Percentiles rank a stretch among this genome's conserved stretches.
phyloP scores from a whole-genome alignment of 2,329 filamentous ascomycete species.

The Colletotrichum filicis region DNA sequence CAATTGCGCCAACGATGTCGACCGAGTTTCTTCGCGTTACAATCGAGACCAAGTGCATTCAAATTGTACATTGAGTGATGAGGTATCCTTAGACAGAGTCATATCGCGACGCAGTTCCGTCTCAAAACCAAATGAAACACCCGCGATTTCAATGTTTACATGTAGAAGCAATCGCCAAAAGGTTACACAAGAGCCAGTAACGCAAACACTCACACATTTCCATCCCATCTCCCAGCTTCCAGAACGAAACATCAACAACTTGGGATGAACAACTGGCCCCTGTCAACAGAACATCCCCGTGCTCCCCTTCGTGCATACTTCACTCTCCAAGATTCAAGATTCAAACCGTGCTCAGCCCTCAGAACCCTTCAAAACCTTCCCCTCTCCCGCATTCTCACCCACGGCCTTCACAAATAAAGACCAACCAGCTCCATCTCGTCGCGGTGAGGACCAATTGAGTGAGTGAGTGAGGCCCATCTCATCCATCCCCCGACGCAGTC shows the following conservation, averaged over 20 bases:
- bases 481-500: background rate
- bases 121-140: background rate
- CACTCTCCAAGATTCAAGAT: background rate
- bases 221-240: background rate
- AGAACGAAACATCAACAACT: background rate
- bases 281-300: background rate
- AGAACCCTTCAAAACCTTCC: background rate
- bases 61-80: background rate
- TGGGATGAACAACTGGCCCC: constrained; percentile 3
- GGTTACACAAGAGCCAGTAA: background rate
- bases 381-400: background rate
- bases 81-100: background rate
- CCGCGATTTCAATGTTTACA: background rate
- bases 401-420: background rate
- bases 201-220: background rate
- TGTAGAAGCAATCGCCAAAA: no score
- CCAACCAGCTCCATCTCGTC: background rate
- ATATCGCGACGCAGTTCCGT: background rate
- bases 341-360: background rate
- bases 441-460: no score
- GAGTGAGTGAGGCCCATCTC: no score
- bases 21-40: background rate
- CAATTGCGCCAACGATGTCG: background rate
- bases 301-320: background rate
- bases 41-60: no score